Evolutionary conservation across 306 rosid species (phyloP).

Genomic region (Acacia crassicarpa): DNA sequence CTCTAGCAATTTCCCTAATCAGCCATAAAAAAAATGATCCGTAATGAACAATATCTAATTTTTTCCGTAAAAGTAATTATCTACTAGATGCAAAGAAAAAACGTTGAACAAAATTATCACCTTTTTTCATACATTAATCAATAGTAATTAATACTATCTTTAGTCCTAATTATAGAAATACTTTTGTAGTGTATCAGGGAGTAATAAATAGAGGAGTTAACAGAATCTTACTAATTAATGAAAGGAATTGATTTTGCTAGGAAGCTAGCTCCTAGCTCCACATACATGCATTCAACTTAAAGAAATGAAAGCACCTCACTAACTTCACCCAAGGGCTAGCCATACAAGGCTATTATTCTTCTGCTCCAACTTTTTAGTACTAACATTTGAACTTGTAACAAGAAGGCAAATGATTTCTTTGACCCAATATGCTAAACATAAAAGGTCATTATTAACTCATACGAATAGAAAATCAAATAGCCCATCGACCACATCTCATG

Average conservation of each 20-base stretch:
- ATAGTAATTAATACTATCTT: not conserved
- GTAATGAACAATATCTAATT: too few relatives aligned
- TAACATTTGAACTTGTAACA: not conserved
- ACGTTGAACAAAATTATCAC: not conserved
- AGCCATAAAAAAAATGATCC: too few relatives aligned
- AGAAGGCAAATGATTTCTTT: not conserved
- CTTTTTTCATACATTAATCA: not conserved
- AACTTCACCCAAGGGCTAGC: not conserved
- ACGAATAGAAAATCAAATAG: constrained; percentile 8
- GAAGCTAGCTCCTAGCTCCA: not conserved
- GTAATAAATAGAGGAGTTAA: not conserved
- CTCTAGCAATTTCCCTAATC: too few relatives aligned
- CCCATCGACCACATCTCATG: not conserved
- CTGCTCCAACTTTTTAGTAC: not conserved
- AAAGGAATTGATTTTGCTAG: constrained; percentile 1
- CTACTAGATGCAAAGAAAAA: not conserved
- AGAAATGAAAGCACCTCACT: not conserved
- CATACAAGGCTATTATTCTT: not conserved
- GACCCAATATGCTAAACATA: not conserved
- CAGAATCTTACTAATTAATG: not conserved
- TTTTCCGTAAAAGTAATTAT: not conserved
- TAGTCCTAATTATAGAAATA: too few relatives aligned
- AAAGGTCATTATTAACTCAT: not conserved
- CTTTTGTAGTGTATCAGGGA: too few relatives aligned
- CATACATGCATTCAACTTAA: not conserved